Base-by-base conservation (phyloP, 495 filamentous ascomycete genomes). In the Hyaloscypha variabilis region DNA sequence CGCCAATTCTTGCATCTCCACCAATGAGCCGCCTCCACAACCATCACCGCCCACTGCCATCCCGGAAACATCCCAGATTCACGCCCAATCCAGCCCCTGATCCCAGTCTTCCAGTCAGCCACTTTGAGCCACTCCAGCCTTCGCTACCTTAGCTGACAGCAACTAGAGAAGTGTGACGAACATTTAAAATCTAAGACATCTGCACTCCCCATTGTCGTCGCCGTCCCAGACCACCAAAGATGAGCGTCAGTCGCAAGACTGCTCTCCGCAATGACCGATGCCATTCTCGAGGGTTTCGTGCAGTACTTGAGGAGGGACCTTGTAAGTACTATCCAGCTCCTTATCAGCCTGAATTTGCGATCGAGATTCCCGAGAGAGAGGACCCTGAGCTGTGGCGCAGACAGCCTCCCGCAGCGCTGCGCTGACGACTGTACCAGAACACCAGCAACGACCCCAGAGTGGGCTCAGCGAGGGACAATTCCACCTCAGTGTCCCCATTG, bases 401-500 rank as follows among this genome's bases (percentile, higher is more conserved):
- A 46, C 14, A 14, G 39, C 39, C 39, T 46, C 39, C 39, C 39
- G 39, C 39, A 19, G 39, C 10, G 3, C 39, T 46, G 39, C 10
- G 3, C 39, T 46, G 39, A 46, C 39, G 39, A 46, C 10, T 17
- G 14, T 46, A 17, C 11, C 39, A 63, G 64, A 46, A 63, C 28
- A 39, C 51, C n/a, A 55, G n/a, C 13, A 62, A 8, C 17, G 72
- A 74, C 51, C 66, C 70, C 19, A 61, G 70, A 39, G 64, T 71
- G 8, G 72, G 72, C 21, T 72, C 69, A 21, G 58, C 58, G 14
- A 57, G 72, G 11, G 70, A 74, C 55, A 69, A 69, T 56, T 55
- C 51, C 46, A 71, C 68, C 13, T 61, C 66, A 8, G 67, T 63
- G 6, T 67, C 69, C 8, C 50, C 54, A 6, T n/a, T 65, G 24